phyloP scores from a whole-genome alignment of 78 protist species.

The Pigoraptor vietnamica region DNA sequence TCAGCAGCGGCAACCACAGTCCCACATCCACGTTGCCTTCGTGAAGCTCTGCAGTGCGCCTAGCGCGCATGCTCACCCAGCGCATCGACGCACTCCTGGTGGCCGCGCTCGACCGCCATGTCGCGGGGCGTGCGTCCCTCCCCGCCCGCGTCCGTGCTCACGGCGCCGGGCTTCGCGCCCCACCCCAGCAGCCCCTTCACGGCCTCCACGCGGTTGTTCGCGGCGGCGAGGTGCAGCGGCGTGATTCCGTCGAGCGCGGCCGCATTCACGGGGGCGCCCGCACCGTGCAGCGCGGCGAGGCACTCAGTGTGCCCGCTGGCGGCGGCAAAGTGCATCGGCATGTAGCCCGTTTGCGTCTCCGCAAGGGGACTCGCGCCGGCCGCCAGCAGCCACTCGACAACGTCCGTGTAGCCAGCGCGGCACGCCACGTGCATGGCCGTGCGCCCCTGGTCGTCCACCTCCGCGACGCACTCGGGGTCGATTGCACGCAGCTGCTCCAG shows the following conservation, averaged over 20 bases:
- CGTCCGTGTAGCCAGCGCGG: not conserved
- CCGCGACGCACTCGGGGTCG: not conserved
- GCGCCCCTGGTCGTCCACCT: not conserved
- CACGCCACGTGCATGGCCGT: not conserved
- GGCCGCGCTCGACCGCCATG: not conserved
- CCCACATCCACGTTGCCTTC: no score
- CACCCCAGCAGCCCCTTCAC: not conserved
- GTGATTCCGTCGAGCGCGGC: not conserved
- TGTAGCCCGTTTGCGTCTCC: not conserved
- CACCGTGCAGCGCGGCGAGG: not conserved
- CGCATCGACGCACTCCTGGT: not conserved
- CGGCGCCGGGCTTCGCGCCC: not conserved
- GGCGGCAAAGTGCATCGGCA: not conserved
- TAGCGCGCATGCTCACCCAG: not conserved
- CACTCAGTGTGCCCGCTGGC: not conserved
- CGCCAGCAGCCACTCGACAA: not conserved
- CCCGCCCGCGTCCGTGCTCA: not conserved
- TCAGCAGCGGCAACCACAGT: no score
- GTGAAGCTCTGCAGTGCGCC: not conserved
- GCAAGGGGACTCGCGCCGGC: not conserved
- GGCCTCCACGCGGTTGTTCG: not conserved
- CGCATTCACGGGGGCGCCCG: not conserved
- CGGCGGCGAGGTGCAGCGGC: not conserved
- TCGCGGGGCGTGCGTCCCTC: not conserved
- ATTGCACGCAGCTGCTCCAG: not conserved